Percentiles rank a stretch among this genome's conserved stretches.
Conservation (phyloP, 2,329 filamentous ascomycete genomes). For the Colletotrichum acutatum region DNA sequence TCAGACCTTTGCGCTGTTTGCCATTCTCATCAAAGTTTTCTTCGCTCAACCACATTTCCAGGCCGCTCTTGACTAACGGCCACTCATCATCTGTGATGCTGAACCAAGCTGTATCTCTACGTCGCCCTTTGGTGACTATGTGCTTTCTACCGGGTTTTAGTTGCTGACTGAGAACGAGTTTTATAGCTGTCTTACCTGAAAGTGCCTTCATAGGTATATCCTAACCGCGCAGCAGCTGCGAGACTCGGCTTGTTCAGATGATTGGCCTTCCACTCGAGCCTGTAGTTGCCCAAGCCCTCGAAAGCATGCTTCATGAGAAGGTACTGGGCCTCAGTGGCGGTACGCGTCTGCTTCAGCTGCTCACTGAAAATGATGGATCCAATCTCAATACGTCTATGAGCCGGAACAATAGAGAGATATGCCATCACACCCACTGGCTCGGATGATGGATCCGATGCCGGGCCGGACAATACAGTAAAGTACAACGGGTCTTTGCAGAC, state of each 20-base stretch:
- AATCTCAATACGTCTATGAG: conserved; percentile 65
- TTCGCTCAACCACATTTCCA: conserved; percentile 65
- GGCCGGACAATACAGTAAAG: conserved; percentile 55
- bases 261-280: conserved; percentile 75
- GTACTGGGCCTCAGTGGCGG: conserved; percentile 68
- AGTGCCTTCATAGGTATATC: conserved; percentile 68
- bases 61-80: conserved; percentile 54
- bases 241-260: conserved; percentile 63
- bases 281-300: conserved; percentile 62
- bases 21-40: conserved; percentile 67
- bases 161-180: neutral
- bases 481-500: conserved; percentile 50
- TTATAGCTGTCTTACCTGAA: conserved; percentile 54
- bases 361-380: conserved; percentile 65
- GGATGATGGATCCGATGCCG: conserved; percentile 37
- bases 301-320: conserved; percentile 66
- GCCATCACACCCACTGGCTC: conserved; percentile 54
- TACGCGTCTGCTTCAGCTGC: conserved; percentile 61
- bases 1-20: conserved; percentile 59
- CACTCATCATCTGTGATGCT: conserved; percentile 70
- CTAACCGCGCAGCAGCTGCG: conserved; percentile 65
- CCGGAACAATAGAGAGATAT: conserved; percentile 59
- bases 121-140: conserved; percentile 66
- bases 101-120: conserved; percentile 70
- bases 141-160: conserved; percentile 56